Base-by-base conservation (phyloP, 208 protist species). In the Phytomonas sp. region DNA sequence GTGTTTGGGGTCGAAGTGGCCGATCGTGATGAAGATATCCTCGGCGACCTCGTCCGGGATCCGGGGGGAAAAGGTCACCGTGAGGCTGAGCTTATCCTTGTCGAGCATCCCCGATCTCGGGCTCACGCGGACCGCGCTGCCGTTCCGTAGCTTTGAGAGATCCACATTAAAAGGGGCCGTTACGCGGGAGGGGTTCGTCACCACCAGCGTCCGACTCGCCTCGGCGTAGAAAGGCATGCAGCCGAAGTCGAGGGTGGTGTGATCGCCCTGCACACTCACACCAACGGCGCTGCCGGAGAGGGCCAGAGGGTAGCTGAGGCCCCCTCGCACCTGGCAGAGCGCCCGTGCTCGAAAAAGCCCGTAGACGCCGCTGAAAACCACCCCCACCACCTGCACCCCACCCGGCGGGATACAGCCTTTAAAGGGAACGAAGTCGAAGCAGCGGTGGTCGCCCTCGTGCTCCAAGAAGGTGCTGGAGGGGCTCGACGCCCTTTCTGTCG, bases 401-500 rank as follows among this genome's bases (percentile, higher is more conserved):
- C 96, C 97, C 0, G 97, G 92, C 34, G 75, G 67, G 30, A 99
- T 84, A 23, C 75, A 75, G 32, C 95, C 95, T 9, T 87, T 77
- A 70, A 97, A 97, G 17, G 97, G 97, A 0, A 98, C 73, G 72
- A 99, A 85, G 75, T 99, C 97, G 73, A 98, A 98, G 13, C 80
- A 74, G 34, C 83, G 83, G 23, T 87, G 71, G 4, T 78, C 83
- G 37, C 96, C 81, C 31, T 78, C 69, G 15, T 62, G n/a, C 2
- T 46, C 56, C 28, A 29, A 20, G 30, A 17, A 23, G 40, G 65
- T 63, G 26, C 31, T 40, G n/a, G 68, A 29, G 20, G 2, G 56
- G 70, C 3, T 13, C 26, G 20, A 20, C 2, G 0, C 60, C 15
- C 13, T 31, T 4, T 51, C 63, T 0, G 2, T 43, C 13, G 32